Evolutionary conservation across 1,284 basidiomycete genomes (phyloP).

Genomic region (Anthracocystis walkeri): DNA sequence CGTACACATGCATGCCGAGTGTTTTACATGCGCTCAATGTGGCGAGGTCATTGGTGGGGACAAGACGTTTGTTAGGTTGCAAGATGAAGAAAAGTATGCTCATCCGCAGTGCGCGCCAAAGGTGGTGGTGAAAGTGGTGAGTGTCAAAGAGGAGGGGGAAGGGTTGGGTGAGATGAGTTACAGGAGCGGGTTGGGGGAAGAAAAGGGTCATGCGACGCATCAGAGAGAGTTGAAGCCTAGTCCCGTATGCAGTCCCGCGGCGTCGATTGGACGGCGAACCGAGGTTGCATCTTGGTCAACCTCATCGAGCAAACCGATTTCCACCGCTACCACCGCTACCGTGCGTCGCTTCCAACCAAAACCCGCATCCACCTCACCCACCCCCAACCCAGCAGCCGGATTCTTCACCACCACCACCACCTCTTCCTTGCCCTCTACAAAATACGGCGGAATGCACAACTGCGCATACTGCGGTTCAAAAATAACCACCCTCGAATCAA

Average conservation of each 20-base stretch:
- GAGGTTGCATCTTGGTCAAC: too few species aligned
- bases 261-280: slow-evolving; percentile 16
- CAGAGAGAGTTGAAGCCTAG: slow-evolving; percentile 43
- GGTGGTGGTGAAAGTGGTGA: slow-evolving; percentile 19
- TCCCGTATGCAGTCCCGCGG: slow-evolving; percentile 26
- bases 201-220: slow-evolving; percentile 40
- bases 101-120: slow-evolving; percentile 37
- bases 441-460: slow-evolving; percentile 49
- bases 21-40: slow-evolving; percentile 57
- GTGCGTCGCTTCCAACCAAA: slow-evolving; percentile 43
- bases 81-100: slow-evolving; percentile 13
- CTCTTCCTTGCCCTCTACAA: slow-evolving; percentile 17
- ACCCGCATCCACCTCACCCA: slow-evolving; percentile 18
- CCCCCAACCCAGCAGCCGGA: slow-evolving; percentile 46
- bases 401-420: slow-evolving; percentile 26
- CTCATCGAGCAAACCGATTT: too few species aligned
- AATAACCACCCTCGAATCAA: slow-evolving; percentile 51
- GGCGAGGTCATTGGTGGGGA: slow-evolving; percentile 34
- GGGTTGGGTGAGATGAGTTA: slow-evolving; percentile 14
- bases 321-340: neutral
- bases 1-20: slow-evolving; percentile 49
- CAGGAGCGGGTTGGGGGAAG: slow-evolving; percentile 12
- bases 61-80: slow-evolving; percentile 42
- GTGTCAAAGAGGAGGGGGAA: neutral
- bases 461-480: slow-evolving; percentile 52